Base-by-base conservation (phyloP, 1,139 yeast genomes). In the Lipomyces yarrowii region DNA sequence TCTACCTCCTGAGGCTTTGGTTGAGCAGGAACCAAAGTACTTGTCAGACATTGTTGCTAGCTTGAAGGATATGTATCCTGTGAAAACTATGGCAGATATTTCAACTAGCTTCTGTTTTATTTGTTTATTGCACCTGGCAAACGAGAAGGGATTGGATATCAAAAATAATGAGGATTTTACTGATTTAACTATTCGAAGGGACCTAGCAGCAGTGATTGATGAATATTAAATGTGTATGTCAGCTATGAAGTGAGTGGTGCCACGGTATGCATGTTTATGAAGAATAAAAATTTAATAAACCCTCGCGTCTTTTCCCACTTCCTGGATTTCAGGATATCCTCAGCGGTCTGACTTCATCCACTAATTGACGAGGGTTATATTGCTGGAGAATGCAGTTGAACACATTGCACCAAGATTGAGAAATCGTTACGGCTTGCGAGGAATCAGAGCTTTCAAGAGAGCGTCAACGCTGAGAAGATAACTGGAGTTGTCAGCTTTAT, bases 81-180 rank as follows among this genome's bases (percentile, higher is more conserved):
- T 74, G 13, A 75, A 76, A 57, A 79, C 79, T 56, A 71, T 77
- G 71, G 72, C 76, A 15, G 97, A 92, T 68, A 78, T 92, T 10
- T 90, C 97, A 0, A 91, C 97, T 0, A 89, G 96, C 79, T 90
- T 90, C 77, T 90, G 91, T 74, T 92, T 91, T 74, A 90, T 91
- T 68, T 90, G 97, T 74, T 79, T 91, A 69, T 79, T 91, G 53
- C 98, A 92, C 78, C 81, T 92, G 71, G 97, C 98, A 10, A 92
- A 92, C 75, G 98, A 92, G 74, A 91, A 91, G 74, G 94, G 94
- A 0, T 80, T 92, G 58, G 77, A 81, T 2, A 85, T 94, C n/a
- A 79, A 82, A 21, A 83, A 86, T 69, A 87, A 82, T 52, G 86
- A 83, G 0, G 79, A 81, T 35, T 77, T 59, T 13, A 48, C 60